Conservation (phyloP, 2,329 filamentous ascomycete species). For the Aureobasidium sp. region DNA sequence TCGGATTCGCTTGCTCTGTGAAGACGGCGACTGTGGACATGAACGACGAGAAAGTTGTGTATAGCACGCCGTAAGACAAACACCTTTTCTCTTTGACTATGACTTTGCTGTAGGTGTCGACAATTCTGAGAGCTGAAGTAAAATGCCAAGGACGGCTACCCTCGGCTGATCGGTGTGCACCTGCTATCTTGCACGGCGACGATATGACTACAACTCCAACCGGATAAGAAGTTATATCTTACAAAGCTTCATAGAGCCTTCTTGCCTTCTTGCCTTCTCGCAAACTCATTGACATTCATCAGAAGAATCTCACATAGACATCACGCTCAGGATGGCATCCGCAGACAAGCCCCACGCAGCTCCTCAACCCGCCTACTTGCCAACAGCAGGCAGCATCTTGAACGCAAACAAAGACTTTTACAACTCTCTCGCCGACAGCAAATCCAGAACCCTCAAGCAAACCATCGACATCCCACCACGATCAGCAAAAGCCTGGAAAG, state of each 20-base stretch:
- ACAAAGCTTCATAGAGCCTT: neutral
- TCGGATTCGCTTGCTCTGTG: too few species aligned
- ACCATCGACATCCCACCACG: conserved; percentile 58
- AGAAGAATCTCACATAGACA: neutral
- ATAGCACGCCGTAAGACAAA: too few species aligned
- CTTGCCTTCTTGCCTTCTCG: neutral
- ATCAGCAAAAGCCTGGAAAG: conserved; percentile 66
- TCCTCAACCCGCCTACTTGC: conserved; percentile 28
- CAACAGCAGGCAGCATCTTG: conserved; percentile 26
- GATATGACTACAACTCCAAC: neutral
- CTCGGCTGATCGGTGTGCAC: neutral
- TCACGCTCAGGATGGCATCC: neutral
- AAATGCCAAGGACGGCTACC: neutral
- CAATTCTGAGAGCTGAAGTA: too few species aligned
- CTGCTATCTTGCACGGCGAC: neutral
- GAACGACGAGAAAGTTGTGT: too few species aligned
- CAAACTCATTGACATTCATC: neutral
- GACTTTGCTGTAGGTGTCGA: too few species aligned
- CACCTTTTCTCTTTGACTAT: too few species aligned
- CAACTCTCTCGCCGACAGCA: conserved; percentile 21
- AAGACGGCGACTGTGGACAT: too few species aligned
- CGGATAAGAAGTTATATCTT: neutral
- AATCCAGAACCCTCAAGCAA: conserved; percentile 29
- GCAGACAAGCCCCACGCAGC: conserved; percentile 4
- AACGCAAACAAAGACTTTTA: conserved; percentile 26